Conservation (phyloP, 2,329 filamentous ascomycete genomes). For the Cryphonectria parasitica region DNA sequence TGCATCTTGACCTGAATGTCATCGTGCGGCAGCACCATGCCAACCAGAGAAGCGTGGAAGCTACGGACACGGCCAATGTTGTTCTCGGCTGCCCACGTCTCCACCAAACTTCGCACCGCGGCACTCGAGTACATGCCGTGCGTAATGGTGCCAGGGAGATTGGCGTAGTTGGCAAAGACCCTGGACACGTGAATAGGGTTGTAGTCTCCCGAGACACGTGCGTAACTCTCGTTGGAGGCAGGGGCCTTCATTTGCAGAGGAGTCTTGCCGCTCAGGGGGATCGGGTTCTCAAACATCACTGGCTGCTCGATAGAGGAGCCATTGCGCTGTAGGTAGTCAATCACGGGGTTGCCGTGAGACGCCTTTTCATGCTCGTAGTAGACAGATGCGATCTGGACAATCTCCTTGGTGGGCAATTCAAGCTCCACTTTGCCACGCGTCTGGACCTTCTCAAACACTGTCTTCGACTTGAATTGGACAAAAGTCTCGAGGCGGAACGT, state of each 20-base stretch:
- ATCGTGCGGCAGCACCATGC: constrained; percentile 98
- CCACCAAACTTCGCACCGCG: constrained; percentile 90
- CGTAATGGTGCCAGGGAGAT: constrained; percentile 94
- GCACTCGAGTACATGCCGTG: constrained; percentile 99
- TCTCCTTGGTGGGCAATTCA: constrained; percentile 93
- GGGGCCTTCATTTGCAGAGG: constrained; percentile 88
- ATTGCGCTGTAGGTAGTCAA: constrained; percentile 92
- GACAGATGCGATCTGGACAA: constrained; percentile 96
- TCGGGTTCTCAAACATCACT: constrained; percentile 95
- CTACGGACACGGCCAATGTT: constrained; percentile 95
- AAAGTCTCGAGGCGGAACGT: constrained; percentile 95
- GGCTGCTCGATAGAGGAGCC: constrained; percentile 94
- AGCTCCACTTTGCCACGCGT: constrained; percentile 91
- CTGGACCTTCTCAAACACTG: constrained; percentile 86
- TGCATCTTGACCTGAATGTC: constrained; percentile 93
- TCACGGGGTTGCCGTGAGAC: constrained; percentile 94
- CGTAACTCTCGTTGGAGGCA: constrained; percentile 96
- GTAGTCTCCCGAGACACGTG: constrained; percentile 95
- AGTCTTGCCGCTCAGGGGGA: constrained; percentile 90
- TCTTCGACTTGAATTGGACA: constrained; percentile 92
- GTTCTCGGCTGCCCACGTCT: constrained; percentile 99
- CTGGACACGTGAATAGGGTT: constrained; percentile 99
- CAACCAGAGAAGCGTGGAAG: constrained; percentile 95
- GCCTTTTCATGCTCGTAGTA: constrained; percentile 84
- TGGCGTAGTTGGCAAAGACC: constrained; percentile 94